A percentile compares a stretch with the other conserved stretches of the same genome.
Conservation (phyloP, 768 basidiomycete species). For the Daedaleopsis nitida region DNA sequence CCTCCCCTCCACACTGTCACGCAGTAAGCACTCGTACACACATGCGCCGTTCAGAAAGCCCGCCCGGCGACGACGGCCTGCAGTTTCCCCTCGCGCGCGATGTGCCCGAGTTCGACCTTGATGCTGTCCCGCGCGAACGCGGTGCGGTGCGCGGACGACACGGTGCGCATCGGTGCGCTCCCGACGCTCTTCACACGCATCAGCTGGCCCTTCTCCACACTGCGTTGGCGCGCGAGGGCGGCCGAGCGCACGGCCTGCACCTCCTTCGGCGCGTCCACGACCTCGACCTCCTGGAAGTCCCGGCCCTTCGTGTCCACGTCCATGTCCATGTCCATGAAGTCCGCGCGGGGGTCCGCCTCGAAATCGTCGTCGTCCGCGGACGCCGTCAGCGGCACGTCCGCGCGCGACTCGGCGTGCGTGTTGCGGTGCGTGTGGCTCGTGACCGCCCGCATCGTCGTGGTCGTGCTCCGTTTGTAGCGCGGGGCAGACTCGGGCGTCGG, state of each 20-base stretch:
- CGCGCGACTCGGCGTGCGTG: not conserved
- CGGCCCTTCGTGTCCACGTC: too few species aligned
- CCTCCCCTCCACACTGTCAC: not conserved
- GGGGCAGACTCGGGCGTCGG: conserved; percentile 22
- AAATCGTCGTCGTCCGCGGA: not conserved
- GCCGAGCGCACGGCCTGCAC: conserved; percentile 7
- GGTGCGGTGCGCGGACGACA: conserved; percentile 16
- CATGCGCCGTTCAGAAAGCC: not conserved
- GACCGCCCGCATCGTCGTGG: not conserved
- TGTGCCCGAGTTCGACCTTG: conserved; percentile 18
- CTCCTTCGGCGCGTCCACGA: conserved; percentile 2
- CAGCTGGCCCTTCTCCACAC: conserved; percentile 2
- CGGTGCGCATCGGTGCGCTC: conserved; percentile 16
- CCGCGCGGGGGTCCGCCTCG: not conserved
- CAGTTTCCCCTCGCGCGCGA: not conserved
- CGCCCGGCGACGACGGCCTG: not conserved
- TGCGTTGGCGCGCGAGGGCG: not conserved
- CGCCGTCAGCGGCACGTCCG: not conserved
- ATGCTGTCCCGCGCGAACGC: conserved; percentile 22
- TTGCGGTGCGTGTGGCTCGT: not conserved
- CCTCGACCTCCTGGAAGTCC: not conserved
- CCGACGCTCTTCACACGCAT: conserved; percentile 24
- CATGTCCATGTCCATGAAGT: not conserved
- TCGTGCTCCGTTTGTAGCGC: not conserved
- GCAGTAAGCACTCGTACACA: too few species aligned